phyloP scores from a whole-genome alignment of 2,329 filamentous ascomycete species.

The Ilyonectria sp. region DNA sequence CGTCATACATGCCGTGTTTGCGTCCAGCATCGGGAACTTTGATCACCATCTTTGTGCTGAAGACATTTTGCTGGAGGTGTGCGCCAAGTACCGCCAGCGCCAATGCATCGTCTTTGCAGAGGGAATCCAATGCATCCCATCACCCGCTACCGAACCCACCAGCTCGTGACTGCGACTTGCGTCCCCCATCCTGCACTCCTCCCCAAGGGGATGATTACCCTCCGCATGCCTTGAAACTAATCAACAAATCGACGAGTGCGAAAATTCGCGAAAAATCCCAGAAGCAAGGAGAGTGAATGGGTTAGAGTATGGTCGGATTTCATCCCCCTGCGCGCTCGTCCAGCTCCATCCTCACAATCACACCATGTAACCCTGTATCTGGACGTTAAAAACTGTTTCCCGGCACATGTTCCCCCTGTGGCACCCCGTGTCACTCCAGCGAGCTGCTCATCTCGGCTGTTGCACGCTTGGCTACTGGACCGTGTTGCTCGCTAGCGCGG shows the following conservation, averaged over 20 bases:
- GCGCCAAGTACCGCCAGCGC: not conserved
- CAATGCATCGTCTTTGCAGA: not conserved
- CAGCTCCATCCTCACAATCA: constrained; percentile 8
- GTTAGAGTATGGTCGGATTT: constrained; percentile 18
- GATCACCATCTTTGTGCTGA: not conserved
- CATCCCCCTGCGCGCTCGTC: not conserved
- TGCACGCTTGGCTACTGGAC: constrained; percentile 38
- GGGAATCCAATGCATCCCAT: constrained; percentile 21
- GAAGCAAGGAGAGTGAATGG: not conserved
- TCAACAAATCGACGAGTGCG: not conserved
- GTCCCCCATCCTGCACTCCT: not conserved
- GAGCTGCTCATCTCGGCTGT: constrained; percentile 40
- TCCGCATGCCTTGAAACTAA: constrained; percentile 18
- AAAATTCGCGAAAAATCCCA: not conserved
- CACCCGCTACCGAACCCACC: constrained; percentile 9
- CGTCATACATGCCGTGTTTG: constrained; percentile 5
- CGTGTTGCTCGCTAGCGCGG: constrained; percentile 19
- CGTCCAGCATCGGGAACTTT: not conserved
- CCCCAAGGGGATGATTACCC: not conserved
- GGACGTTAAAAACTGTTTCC: constrained; percentile 18
- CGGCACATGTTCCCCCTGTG: constrained; percentile 13
- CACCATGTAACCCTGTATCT: constrained; percentile 32
- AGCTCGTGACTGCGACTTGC: not conserved
- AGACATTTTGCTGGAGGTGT: not conserved
- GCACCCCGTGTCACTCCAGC: not conserved